A percentile compares a stretch with the other conserved stretches of the same genome.
Conservation (phyloP, 192 early-diverging fungal genomes). For the Phycomyces blakesleeanus region DNA sequence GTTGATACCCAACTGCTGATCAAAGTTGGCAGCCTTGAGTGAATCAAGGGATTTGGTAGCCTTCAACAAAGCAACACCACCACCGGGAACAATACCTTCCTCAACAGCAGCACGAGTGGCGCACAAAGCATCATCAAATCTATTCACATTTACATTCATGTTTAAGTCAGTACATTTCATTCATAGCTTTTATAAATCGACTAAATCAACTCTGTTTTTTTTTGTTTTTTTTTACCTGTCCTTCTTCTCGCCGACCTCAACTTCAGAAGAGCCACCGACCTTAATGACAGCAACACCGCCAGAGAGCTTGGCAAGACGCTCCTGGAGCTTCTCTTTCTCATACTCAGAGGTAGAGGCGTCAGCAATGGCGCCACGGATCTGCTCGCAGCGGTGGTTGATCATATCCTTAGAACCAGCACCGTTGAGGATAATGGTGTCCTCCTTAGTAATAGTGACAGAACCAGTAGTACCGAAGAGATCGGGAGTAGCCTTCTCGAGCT, state of each 20-base stretch:
- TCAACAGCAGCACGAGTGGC: constrained; percentile 99
- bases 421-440: constrained; percentile 98
- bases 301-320: constrained; percentile 96
- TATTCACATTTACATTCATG: constrained; percentile 25
- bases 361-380: constrained; percentile 90
- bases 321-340: constrained; percentile 99
- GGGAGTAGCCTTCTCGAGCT: constrained; percentile 91
- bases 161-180: no score
- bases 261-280: constrained; percentile 96
- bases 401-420: constrained; percentile 88
- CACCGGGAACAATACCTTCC: constrained; percentile 98
- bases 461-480: constrained; percentile 90
- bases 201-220: no score
- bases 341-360: constrained; percentile 80
- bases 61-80: constrained; percentile 98
- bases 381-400: constrained; percentile 92
- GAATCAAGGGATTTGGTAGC: constrained; percentile 75
- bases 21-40: constrained; percentile 95
- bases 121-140: constrained; percentile 96
- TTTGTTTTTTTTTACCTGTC: constrained; percentile 53
- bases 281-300: constrained; percentile 99
- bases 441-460: constrained; percentile 93
- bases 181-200: no score
- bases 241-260: constrained; percentile 99
- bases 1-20: constrained; percentile 97